phyloP scores from a whole-genome alignment of 345 rosid genomes.

The Adansonia digitata region DNA sequence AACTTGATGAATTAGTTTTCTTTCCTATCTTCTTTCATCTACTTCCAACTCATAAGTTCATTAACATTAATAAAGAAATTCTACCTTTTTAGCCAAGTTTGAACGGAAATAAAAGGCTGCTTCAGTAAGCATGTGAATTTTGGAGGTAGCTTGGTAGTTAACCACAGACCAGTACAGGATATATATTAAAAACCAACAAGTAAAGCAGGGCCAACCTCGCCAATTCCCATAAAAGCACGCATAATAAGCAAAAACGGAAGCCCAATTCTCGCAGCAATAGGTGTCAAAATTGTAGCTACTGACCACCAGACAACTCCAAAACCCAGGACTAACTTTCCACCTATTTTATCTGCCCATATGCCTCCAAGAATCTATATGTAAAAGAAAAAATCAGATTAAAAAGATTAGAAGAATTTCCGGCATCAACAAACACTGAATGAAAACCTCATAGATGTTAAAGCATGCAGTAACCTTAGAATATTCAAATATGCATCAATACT shows the following conservation, averaged over 20 bases:
- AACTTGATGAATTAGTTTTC: not conserved
- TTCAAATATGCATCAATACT: not conserved
- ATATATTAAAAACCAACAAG: not conserved
- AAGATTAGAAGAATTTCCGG: slow-evolving; percentile 1
- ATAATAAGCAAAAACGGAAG: slow-evolving; percentile 80
- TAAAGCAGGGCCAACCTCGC: slow-evolving; percentile 60
- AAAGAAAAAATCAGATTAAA: slow-evolving; percentile 24
- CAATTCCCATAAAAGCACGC: slow-evolving; percentile 98
- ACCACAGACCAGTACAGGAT: slow-evolving; percentile 1
- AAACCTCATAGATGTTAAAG: not conserved
- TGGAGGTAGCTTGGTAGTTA: not conserved
- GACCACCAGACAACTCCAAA: slow-evolving; percentile 99
- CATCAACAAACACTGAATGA: not conserved
- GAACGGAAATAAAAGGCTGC: not conserved
- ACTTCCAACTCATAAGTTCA: not conserved
- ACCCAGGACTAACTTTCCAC: slow-evolving; percentile 87
- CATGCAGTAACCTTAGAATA: not conserved
- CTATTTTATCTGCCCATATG: slow-evolving; percentile 95
- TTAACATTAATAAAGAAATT: not conserved
- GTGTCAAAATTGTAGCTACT: slow-evolving; percentile 81
- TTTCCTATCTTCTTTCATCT: slow-evolving; percentile 1
- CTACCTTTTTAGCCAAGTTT: not conserved
- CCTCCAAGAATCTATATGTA: slow-evolving; percentile 78
- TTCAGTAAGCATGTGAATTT: not conserved
- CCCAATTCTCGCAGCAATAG: slow-evolving; percentile 85